Base-by-base conservation (phyloP, 805 yeast species). In the Metahyphopichia silvanorum region DNA sequence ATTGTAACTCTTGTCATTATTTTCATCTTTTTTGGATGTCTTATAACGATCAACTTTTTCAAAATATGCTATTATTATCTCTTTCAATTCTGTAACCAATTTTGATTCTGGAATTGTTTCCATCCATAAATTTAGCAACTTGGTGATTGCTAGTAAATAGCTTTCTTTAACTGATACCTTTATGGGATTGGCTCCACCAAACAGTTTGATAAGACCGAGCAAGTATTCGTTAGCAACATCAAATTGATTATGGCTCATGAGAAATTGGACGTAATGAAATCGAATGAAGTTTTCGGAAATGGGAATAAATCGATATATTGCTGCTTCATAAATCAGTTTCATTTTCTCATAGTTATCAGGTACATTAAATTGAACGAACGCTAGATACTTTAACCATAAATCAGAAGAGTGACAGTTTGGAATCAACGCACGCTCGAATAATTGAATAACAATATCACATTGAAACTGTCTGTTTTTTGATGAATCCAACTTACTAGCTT, bases 391-490 rank as follows among this genome's bases (percentile, higher is more conserved):
- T 12, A 77, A 47, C 98, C 98, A 91, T 13, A 86, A 51, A 11
- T 62, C 63, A 20, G 76, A 77, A 29, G 70, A 63, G 14, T 59
- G 57, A 25, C 88, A 83, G 32, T 80, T 72, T 0, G 94, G 86
- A 1, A 85, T 62, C 8, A 91, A 58, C 12, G 86, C 76, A 35
- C 96, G 67, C 51, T 85, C 91, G 55, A 82, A 89, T 1, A 85
- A 48, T 6, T 71, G 58, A 6, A 56, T 53, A 1, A 74, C 62
- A 15, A 67, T 55, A 4, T 55, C 52, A 7, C 33, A 31, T 12
- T 46, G 48, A 6, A 27, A 29, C 8, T 37, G 16, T 7, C 4
- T 5, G 10, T 51, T 37, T 6, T 55, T 46, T 3, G 46, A 31
- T 6, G 13, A 15, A 4, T 32, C 15, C 4, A 42, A 30, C 25